These are phyloP conservation scores for Sugiyamaella grinbergsii DNA, from an alignment of 1,139 yeast species.

Conservation along the genomic window DNA sequence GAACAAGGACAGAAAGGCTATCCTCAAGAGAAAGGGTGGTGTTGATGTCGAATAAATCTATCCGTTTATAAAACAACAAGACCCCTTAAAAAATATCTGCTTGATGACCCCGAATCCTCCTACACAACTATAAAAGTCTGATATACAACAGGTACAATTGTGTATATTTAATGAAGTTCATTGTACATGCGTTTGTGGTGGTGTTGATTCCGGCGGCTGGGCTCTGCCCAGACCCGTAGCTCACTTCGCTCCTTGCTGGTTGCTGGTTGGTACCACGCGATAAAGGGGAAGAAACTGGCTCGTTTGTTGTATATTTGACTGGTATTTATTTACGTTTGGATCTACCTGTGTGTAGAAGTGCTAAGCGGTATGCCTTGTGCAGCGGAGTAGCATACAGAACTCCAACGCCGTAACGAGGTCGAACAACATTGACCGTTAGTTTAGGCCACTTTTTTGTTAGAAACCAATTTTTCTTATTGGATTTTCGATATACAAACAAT, in stretches of 20 bases:
- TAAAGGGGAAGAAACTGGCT: no score
- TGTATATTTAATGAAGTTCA: constrained; percentile 25
- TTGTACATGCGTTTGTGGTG: constrained; percentile 12
- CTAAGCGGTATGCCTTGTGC: no score
- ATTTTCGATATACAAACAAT: no score
- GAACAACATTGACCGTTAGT: no score
- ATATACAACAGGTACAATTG: constrained; percentile 22
- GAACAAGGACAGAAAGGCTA: constrained; percentile 98
- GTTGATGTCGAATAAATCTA: constrained; percentile 56
- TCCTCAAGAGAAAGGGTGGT: constrained; percentile 93
- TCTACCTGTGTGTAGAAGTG: no score
- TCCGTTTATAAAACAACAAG: constrained; percentile 16
- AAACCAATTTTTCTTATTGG: no score
- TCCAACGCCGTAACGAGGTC: no score
- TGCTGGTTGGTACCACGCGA: no score
- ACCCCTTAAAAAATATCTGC: constrained; percentile 16
- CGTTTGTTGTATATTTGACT: no score
- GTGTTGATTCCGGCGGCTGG: background rate
- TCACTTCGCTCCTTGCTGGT: constrained; percentile 2
- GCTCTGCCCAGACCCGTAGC: constrained; percentile 10
- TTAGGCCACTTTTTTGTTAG: no score
- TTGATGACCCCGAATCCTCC: constrained; percentile 17
- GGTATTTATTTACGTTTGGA: no score
- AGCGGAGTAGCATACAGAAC: no score
- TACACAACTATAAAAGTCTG: constrained; percentile 17